Base-by-base conservation (phyloP, 164 flowering plant species). In the Cinnamomum chago region DNA sequence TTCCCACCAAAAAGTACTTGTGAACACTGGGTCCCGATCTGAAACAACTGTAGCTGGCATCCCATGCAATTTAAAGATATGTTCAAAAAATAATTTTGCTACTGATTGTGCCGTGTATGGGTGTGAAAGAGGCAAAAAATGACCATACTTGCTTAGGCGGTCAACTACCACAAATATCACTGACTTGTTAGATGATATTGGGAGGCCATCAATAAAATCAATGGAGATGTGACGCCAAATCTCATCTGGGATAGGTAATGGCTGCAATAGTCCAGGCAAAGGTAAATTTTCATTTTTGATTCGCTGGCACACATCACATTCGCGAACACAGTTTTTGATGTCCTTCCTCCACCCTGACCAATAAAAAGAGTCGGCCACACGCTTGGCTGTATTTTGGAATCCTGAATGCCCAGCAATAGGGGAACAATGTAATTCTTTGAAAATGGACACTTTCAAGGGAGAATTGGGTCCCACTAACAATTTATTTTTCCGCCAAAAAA, bases 1-100 rank as follows among this genome's bases (percentile, higher is more conserved):
- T 12, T 71, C 40, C 2, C 17, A 12, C 73, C 64, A 71, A 51
- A 71, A 51, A 25, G 15, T 3, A 55, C 73, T 71, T 17, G 73
- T 71, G 24, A 71, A 71, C 12, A 25, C n/a, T 10, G 20, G 62
- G 23, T 71, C 73, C 9, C 2, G 7, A 17, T 71, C 65, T 10
- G 33, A 52, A 14, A 55, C 40, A 15, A 71, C 55, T 5, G 11
- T 13, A 25, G 7, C n/a, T 14, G 64, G 47, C 62, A 71, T 51
- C 35, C 47, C 0, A 55, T 71, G 40, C 10, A 23, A 55, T 55
- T 55, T 24, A 11, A 71, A 71, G 28, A 27, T 27, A 27, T 27
- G 3, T 2, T 27, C 28, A 18, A 51, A 20, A 23, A 62, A 62
- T 20, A 62, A 20, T 20, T 11, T n/a, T 24, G 68, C 68, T 17